These are phyloP conservation scores for Crataegus laevigata DNA, from an alignment of 306 rosid species.

Conservation along the genomic window DNA sequence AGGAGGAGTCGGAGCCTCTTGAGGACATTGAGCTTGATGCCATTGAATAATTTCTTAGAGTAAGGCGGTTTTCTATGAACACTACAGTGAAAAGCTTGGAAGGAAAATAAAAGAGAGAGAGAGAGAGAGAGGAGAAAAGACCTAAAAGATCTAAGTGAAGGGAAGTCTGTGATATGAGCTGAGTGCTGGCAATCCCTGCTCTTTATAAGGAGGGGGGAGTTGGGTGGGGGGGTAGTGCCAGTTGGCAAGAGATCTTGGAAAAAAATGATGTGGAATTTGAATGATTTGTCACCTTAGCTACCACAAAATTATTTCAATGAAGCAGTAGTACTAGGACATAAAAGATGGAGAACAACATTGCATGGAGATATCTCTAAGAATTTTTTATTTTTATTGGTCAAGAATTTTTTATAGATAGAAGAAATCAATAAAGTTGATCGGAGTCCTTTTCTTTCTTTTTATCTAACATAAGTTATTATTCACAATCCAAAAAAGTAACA, in stretches of 20 bases:
- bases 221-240: constrained; percentile 41
- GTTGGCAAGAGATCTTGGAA: constrained; percentile 46
- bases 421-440: not conserved
- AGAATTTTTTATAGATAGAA: not conserved
- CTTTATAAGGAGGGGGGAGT: constrained; percentile 48
- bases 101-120: not conserved
- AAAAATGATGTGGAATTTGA: constrained; percentile 35
- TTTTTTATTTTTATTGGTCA: not conserved
- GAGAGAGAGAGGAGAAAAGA: constrained; percentile 1
- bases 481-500: not conserved
- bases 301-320: constrained; percentile 40
- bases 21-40: constrained; percentile 57
- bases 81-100: not conserved
- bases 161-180: constrained; percentile 18
- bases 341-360: constrained; percentile 26
- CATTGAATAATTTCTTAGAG: constrained; percentile 22
- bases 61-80: not conserved
- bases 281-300: constrained; percentile 54
- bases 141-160: constrained; percentile 20
- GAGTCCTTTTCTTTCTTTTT: not conserved
- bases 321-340: constrained; percentile 21
- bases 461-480: not conserved
- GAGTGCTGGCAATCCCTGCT: constrained; percentile 31
- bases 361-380: constrained; percentile 36
- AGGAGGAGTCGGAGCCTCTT: constrained; percentile 74